Evolutionary conservation across 2,329 filamentous ascomycete genomes (phyloP), one percentile per base, ranked within the genome.

Genomic region (Trichoderma pleuroti): DNA sequence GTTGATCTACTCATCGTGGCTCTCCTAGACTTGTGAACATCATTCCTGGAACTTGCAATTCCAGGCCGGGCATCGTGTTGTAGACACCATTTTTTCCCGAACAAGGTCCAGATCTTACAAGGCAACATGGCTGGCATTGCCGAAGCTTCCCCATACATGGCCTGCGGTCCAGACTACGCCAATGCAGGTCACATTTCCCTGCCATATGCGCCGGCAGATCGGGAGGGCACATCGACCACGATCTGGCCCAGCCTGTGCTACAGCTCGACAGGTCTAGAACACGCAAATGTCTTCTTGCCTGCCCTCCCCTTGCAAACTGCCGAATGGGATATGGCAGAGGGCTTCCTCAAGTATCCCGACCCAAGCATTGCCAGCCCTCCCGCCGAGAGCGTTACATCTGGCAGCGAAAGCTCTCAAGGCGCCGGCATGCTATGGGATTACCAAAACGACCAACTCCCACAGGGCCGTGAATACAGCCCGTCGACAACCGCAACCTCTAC

Each of bases 221-320:
- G 32, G 65, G 65, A 68, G 56, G 65, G 65, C 65, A 30, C 57
- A 59, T 42, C 60, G 67, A 36, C 67, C 46, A 36, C 56, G 24
- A 57, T 59, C 42, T 68, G 64, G 64, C 64, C 64, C 30, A n/a
- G 26, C 39, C 11, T 42, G 21, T 69, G 18, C 57, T 46, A 62
- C 34, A 9, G 30, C 39, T 30, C 67, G 7, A 26, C 42, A 9
- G 59, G 67, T 42, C 67, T 34, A 39, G 67, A 69, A 62, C 32
- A 42, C 24, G 12, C 59, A 8, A 16, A 63, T 10, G 30, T 21
- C 16, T 62, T 69, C 26, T 26, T 69, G 6, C 59, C 67, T 46
- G n/a, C 39, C 9, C 24, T 63, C 18, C 36, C 46, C 42, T 69
- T 59, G 67, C 67, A 54, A 28, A 39, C 18, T 21, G 4, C 26